Base-by-base conservation (phyloP, 2,329 filamentous ascomycete species). In the Pseudogymnoascus sp. region DNA sequence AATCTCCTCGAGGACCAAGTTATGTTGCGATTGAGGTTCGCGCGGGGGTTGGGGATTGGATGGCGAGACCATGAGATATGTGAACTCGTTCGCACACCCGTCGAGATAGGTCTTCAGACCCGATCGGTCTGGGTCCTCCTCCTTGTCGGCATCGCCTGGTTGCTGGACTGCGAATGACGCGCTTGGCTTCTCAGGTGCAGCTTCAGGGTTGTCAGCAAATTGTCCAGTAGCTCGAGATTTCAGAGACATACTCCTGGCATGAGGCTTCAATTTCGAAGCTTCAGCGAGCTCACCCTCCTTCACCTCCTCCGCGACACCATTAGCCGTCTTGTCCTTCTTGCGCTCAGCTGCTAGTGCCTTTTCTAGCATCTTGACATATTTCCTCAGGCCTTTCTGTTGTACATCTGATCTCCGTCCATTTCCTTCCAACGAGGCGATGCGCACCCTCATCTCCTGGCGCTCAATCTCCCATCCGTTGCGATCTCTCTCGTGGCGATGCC, bases 381-480 rank as follows among this genome's bases (percentile, higher is more conserved):
- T 92, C 74, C 91, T 92, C 62, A 97, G 79, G 35, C 92, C 91
- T 76, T 93, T 92, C 71, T 96, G 93, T 64, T 93, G 86, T 66
- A 90, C 89, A 76, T 96, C 95, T 60, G 90, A 88, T 68, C 93
- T 91, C 67, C 93, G 84, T 33, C 88, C 85, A 69, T 96, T 91
- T 62, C 95, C 95, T 77, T 99, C 95, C 68, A 97, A 85, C 72
- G 90, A 89, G 61, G 93, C 93, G 78, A 99, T 97, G 72, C 96
- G 88, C 69, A 91, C 92, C 80, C 96, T 96, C 95, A 99, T 97
- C 79, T 99, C 95, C 71, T 96, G 95, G 73, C 92, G 88, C 77
- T 99, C 95, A 74, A 99, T 99, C 77, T 99, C 95, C 95, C 95
- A 99, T 38, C 92, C 88, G 78, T 99, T 99, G 71, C 95, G 87